Evolutionary conservation across 345 rosid genomes (phyloP).

Genomic region (Geranium brycei): DNA sequence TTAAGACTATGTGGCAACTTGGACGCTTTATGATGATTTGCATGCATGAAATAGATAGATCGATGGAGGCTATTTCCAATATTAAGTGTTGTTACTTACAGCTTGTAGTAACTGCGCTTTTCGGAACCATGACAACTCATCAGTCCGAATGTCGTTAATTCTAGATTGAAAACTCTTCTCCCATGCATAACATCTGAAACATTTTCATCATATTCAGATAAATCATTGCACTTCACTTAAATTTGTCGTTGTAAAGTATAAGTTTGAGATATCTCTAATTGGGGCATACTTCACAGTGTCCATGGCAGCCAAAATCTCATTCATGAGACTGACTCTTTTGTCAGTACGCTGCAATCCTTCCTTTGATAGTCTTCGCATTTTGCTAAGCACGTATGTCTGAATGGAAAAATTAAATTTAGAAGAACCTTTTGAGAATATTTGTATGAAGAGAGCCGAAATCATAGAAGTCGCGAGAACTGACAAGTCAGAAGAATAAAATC

Average conservation of each 20-base stretch:
- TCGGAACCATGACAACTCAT: conserved; percentile 85
- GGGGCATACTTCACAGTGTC: conserved; percentile 72
- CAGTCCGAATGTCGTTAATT: conserved; percentile 50
- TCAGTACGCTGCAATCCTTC: conserved; percentile 92
- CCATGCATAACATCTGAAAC: conserved; percentile 87
- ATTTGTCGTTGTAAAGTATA: conserved; percentile 1
- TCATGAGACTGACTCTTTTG: conserved; percentile 78
- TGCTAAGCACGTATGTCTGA: conserved; percentile 73
- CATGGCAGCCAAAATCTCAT: conserved; percentile 92
- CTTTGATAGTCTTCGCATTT: conserved; percentile 76
- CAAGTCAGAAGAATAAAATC: background rate
- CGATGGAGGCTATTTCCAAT: background rate
- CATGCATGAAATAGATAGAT: background rate
- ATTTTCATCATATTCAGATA: conserved; percentile 6
- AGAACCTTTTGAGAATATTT: background rate
- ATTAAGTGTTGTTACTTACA: conserved; percentile 28
- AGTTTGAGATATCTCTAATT: background rate
- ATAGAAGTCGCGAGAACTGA: background rate
- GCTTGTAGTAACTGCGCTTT: conserved; percentile 72
- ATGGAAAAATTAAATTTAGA: conserved; percentile 10
- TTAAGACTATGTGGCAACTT: background rate
- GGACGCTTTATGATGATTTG: background rate
- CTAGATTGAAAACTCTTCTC: conserved; percentile 79
- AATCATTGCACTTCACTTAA: conserved; percentile 1
- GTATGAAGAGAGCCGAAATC: background rate